phyloP scores from a whole-genome alignment of 257 asterid genomes.

The Ehretia macrophylla region DNA sequence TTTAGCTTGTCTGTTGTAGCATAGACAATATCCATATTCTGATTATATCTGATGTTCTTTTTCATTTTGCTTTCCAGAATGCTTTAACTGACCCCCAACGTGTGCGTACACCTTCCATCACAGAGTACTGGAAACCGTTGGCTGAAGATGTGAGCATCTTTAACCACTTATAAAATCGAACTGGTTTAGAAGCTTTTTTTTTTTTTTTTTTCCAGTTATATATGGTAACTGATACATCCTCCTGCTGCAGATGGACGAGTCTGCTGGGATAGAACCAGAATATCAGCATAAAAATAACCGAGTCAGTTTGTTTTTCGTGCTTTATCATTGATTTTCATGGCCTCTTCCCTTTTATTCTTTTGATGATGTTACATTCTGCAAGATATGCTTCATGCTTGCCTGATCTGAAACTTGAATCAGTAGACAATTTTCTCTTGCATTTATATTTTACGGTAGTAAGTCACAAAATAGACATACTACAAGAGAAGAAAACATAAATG shows the following conservation, averaged over 20 bases:
- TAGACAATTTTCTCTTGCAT: too few relatives aligned
- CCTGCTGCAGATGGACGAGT: conserved; percentile 80
- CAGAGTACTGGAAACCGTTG: conserved; percentile 90
- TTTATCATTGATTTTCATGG: conserved; percentile 12
- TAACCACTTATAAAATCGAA: conserved; percentile 8
- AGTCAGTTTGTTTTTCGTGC: conserved; percentile 40
- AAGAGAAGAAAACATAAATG: too few relatives aligned
- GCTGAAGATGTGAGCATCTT: conserved; percentile 86
- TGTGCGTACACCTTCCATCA: conserved; percentile 69
- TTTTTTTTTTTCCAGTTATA: background rate
- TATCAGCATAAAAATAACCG: conserved; percentile 90
- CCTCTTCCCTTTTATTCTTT: background rate
- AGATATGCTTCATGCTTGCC: too few relatives aligned
- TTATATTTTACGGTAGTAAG: too few relatives aligned
- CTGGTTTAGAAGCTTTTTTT: background rate
- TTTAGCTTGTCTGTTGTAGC: too few relatives aligned
- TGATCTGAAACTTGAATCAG: too few relatives aligned
- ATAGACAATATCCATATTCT: too few relatives aligned
- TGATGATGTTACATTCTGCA: too few relatives aligned
- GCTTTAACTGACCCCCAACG: conserved; percentile 91
- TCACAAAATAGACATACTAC: too few relatives aligned
- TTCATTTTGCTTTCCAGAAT: conserved; percentile 43
- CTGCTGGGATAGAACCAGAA: conserved; percentile 96
- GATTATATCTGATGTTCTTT: background rate
- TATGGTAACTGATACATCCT: conserved; percentile 6